Evolutionary conservation across 2,329 filamentous ascomycete species (phyloP), one percentile per base, ranked within the genome.

Genomic region (Colletotrichum liaoningense): DNA sequence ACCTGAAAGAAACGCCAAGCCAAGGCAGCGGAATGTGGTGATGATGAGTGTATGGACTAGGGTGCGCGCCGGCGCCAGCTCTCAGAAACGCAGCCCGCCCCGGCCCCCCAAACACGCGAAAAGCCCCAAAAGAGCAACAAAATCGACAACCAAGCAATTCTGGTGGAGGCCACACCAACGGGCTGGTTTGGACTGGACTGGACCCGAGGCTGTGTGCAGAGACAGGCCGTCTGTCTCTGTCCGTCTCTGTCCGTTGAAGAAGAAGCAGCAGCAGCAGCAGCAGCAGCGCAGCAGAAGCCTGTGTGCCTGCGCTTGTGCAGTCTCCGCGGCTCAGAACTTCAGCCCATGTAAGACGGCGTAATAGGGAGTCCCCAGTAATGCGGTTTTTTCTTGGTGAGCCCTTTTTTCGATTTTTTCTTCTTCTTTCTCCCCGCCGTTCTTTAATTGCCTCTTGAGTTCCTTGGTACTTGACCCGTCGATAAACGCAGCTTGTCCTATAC

Each of bases 151-250:
- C 64, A 38, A 55, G 66, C n/a, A 35, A 30, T 35, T 42, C 28
- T 11, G 57, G 35, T 28, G 22, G 57, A 58, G 56, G 24, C n/a
- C n/a, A 54, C 57, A 42, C 30, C 33, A 33, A 9, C 16, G 30
- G 66, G 46, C 66, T 42, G 56, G 65, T 54, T 54, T 67, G 46
- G 33, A 68, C 33, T 52, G 57, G 58, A 52, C 49, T 68, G 24
- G 58, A 56, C 33, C 46, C 12, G 66, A 49, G 66, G 66, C 66
- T 62, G 57, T 62, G 66, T 62, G 46, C 35, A 42, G 35, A 42
- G 35, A 16, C 35, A 42, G 35, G 35, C 35, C 35, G 35, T 35
- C 64, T 16, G 33, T 33, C 35, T 49, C 38, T 59, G 19, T 55
- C 24, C 42, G 52, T 66, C 7, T 26, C 42, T 19, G 12, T 60